Conservation (phyloP, 768 basidiomycete species). For the Collybiopsis confluens region DNA sequence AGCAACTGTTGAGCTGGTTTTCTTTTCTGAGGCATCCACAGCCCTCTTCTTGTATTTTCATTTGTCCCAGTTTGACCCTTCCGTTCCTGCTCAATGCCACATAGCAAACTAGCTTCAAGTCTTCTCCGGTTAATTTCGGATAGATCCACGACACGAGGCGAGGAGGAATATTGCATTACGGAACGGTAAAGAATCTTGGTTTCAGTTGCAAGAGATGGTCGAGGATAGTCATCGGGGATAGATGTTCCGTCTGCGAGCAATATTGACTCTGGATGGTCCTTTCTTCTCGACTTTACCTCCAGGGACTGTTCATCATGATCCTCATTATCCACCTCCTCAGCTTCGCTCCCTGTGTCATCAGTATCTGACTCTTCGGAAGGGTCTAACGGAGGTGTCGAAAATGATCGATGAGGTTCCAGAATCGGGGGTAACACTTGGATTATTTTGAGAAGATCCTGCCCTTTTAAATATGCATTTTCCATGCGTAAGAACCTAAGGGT, state of each 20-base stretch:
- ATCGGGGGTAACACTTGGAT: constrained; percentile 72
- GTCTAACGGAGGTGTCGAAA: constrained; percentile 63
- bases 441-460: constrained; percentile 83
- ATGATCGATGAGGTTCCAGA: constrained; percentile 39
- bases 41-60: constrained; percentile 11
- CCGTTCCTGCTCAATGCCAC: constrained; percentile 24
- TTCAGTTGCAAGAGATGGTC: constrained; percentile 75
- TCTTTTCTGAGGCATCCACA: constrained; percentile 79
- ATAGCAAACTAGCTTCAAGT: constrained; percentile 38
- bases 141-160: constrained; percentile 83
- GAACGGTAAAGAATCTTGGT: constrained; percentile 87
- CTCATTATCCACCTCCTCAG: no score
- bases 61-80: neutral
- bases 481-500: constrained; percentile 89
- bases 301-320: neutral
- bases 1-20: constrained; percentile 78
- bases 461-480: constrained; percentile 92
- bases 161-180: constrained; percentile 80
- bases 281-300: neutral
- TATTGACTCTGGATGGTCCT: no score
- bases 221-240: constrained; percentile 43
- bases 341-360: constrained; percentile 28
- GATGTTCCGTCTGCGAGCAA: constrained; percentile 46
- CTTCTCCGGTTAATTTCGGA: constrained; percentile 53
- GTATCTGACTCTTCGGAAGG: constrained; percentile 67